These are phyloP conservation scores for Eutypa lata DNA, from an alignment of 2,329 filamentous ascomycete genomes.

Conservation along the genomic window DNA sequence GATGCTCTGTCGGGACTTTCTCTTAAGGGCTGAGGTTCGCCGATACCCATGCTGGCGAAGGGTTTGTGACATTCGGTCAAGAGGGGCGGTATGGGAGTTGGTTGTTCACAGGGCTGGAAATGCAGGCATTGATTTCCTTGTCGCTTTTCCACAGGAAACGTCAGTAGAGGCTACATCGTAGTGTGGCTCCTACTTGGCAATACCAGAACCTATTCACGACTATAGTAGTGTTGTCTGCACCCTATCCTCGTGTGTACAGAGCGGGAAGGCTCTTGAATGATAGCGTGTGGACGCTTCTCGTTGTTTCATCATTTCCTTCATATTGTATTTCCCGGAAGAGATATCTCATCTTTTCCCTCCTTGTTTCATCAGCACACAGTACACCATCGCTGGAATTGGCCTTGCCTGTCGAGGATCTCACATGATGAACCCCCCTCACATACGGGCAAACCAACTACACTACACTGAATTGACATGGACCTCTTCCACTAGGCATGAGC, in stretches of 20 bases:
- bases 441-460: conserved; percentile 1
- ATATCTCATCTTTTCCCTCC: conserved; percentile 22
- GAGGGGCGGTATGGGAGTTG: conserved; percentile 28
- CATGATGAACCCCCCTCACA: conserved; percentile 6
- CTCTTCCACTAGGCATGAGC: neutral
- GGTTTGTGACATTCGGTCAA: conserved; percentile 27
- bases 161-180: conserved; percentile 23
- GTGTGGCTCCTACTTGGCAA: conserved; percentile 25
- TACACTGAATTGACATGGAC: neutral
- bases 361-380: conserved; percentile 22
- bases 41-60: conserved; percentile 28
- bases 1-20: conserved; percentile 19
- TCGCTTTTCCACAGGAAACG: conserved; percentile 21
- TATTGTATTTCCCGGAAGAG: conserved; percentile 24
- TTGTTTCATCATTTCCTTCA: conserved; percentile 25
- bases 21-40: conserved; percentile 21
- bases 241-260: conserved; percentile 22
- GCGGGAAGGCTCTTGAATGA: conserved; percentile 23
- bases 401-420: conserved; percentile 5
- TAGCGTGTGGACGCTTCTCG: conserved; percentile 21
- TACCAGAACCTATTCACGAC: conserved; percentile 22
- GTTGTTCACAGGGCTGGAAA: conserved; percentile 29
- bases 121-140: conserved; percentile 26
- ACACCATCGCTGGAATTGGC: conserved; percentile 12
- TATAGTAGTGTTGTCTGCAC: conserved; percentile 20